Percentiles rank a stretch among this genome's conserved stretches.
Conservation (phyloP, 192 early-diverging fungal genomes). For the Backusella macrospora region DNA sequence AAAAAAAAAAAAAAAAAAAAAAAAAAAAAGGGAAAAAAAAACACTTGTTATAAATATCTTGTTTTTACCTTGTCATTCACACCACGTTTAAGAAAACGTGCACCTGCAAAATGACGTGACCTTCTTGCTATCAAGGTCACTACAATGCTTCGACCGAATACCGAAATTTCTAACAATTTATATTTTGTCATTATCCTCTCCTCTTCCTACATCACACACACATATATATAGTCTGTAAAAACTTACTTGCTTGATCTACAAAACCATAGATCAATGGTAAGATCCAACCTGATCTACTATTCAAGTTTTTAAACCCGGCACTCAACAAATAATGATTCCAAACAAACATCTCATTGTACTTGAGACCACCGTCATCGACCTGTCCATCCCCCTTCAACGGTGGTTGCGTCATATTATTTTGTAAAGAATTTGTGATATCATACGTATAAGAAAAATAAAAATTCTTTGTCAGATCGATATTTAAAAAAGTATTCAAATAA, state of each 20-base stretch:
- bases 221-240: not conserved
- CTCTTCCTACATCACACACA: too few relatives aligned
- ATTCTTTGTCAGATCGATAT: slow-evolving; percentile 92
- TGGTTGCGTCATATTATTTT: slow-evolving; percentile 80
- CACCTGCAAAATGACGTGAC: slow-evolving; percentile 94
- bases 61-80: slow-evolving; percentile 77
- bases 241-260: slow-evolving; percentile 92
- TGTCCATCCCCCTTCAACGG: slow-evolving; percentile 6
- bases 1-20: not conserved
- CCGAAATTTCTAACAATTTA: slow-evolving; percentile 86
- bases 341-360: slow-evolving; percentile 89
- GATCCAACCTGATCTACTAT: slow-evolving; percentile 72
- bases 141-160: slow-evolving; percentile 89
- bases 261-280: slow-evolving; percentile 92
- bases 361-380: slow-evolving; percentile 17
- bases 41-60: too few relatives aligned
- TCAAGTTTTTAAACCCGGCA: slow-evolving; percentile 66
- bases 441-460: slow-evolving; percentile 99
- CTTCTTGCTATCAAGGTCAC: slow-evolving; percentile 94
- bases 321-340: slow-evolving; percentile 88
- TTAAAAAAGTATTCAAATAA: slow-evolving; percentile 85
- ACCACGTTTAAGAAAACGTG: slow-evolving; percentile 93
- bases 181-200: too few relatives aligned
- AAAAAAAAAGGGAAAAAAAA: too few relatives aligned
- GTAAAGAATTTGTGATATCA: slow-evolving; percentile 90